A percentile compares a stretch with the other conserved stretches of the same genome.
These are phyloP conservation scores for Magnaporthiopsis rhizophila DNA, from an alignment of 2,329 filamentous ascomycete species.

Conservation along the genomic window DNA sequence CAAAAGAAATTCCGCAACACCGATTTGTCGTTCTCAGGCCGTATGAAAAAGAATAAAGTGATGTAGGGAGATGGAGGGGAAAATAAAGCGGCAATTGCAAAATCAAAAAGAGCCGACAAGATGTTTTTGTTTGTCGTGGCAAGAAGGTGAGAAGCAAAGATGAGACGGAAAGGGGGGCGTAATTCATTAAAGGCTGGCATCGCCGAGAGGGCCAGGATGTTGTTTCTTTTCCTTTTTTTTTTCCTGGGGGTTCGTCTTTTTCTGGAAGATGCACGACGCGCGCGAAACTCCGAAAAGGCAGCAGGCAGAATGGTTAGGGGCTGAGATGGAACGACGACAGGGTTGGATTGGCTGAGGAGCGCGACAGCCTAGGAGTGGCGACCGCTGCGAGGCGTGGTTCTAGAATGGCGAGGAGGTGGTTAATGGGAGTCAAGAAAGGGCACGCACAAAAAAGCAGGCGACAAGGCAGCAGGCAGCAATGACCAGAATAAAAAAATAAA, in stretches of 20 bases:
- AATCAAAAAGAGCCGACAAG: background rate
- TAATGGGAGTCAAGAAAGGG: background rate
- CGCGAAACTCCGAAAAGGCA: background rate
- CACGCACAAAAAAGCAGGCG: background rate
- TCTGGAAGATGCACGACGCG: constrained; percentile 1
- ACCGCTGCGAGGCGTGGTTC: constrained; percentile 37
- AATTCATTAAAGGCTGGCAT: constrained; percentile 5
- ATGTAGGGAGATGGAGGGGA: background rate
- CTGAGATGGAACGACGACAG: background rate
- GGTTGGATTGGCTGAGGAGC: background rate
- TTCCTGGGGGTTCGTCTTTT: background rate
- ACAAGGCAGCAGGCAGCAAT: background rate
- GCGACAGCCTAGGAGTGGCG: constrained; percentile 23
- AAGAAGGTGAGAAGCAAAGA: constrained; percentile 2
- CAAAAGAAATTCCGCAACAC: background rate
- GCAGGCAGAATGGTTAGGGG: background rate
- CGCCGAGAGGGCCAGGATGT: background rate
- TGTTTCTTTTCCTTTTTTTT: constrained; percentile 3
- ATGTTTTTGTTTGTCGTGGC: background rate
- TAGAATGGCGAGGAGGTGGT: constrained; percentile 2
- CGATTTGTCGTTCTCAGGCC: background rate
- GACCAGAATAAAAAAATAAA: background rate
- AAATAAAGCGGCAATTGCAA: background rate
- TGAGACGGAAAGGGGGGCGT: background rate
- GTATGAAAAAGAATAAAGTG: background rate